These are phyloP conservation scores for Chrysosporium keratinophilum DNA, from an alignment of 2,329 filamentous ascomycete genomes.

Conservation along the genomic window DNA sequence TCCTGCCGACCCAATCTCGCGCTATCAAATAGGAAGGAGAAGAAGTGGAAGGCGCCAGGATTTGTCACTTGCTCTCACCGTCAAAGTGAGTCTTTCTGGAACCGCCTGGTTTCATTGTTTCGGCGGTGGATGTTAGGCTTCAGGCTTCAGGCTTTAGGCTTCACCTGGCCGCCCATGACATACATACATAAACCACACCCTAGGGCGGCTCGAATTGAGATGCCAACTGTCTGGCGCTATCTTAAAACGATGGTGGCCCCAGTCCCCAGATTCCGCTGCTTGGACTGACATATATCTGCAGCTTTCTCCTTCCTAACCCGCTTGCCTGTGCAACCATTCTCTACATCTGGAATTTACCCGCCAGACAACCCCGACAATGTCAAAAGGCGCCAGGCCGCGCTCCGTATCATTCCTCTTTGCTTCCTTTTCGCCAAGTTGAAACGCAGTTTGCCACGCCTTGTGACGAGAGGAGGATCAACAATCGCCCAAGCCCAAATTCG, in stretches of 20 bases:
- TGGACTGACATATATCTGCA: neutral
- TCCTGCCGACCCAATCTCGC: neutral
- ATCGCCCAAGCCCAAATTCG: too few relatives aligned
- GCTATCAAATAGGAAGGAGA: constrained; percentile 2
- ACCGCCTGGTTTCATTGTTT: neutral
- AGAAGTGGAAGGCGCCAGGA: neutral
- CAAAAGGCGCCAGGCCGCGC: too few relatives aligned
- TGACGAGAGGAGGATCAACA: too few relatives aligned
- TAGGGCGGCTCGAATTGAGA: constrained; percentile 6
- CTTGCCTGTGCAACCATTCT: neutral
- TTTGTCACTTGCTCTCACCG: neutral
- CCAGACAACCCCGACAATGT: too few relatives aligned
- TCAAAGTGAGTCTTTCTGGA: neutral
- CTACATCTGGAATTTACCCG: neutral
- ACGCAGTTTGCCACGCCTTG: too few relatives aligned
- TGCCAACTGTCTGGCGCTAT: constrained; percentile 2
- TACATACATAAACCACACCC: neutral
- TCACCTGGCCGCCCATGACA: neutral
- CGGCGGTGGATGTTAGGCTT: neutral
- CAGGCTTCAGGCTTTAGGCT: too few relatives aligned
- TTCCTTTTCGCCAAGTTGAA: too few relatives aligned
- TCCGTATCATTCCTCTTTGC: too few relatives aligned
- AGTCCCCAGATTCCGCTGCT: constrained; percentile 1
- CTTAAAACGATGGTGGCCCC: neutral
- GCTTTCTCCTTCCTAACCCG: neutral